phyloP scores from a whole-genome alignment of 2,329 filamentous ascomycete genomes.

The Sclerotiophoma versabilis region DNA sequence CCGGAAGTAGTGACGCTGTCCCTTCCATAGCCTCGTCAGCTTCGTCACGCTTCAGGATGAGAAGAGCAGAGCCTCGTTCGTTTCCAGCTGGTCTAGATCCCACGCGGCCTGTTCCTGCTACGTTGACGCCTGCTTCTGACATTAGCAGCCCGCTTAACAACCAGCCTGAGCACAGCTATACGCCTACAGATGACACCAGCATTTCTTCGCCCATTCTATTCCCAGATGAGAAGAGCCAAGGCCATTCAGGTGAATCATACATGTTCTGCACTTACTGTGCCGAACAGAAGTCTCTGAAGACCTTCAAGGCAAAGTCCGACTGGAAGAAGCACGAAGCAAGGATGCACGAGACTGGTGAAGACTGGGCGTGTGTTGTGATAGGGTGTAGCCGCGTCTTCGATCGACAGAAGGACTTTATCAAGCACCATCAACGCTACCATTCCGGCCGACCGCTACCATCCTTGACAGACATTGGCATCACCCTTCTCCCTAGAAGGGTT shows the following conservation, averaged over 20 bases:
- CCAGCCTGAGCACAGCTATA: constrained; percentile 39
- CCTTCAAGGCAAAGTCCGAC: constrained; percentile 50
- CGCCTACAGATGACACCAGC: constrained; percentile 43
- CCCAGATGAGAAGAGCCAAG: constrained; percentile 30
- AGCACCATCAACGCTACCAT: constrained; percentile 48
- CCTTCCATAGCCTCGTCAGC: constrained; percentile 41
- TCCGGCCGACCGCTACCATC: constrained; percentile 45
- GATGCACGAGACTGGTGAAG: constrained; percentile 50
- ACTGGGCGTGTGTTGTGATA: constrained; percentile 46
- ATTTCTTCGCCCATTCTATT: constrained; percentile 35
- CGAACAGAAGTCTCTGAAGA: constrained; percentile 44
- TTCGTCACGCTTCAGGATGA: constrained; percentile 40
- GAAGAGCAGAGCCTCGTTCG: constrained; percentile 43
- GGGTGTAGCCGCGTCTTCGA: constrained; percentile 48
- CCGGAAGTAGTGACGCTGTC: constrained; percentile 36
- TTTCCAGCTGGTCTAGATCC: constrained; percentile 45
- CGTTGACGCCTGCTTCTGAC: constrained; percentile 42
- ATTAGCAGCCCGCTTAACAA: constrained; percentile 41
- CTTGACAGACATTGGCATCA: constrained; percentile 45
- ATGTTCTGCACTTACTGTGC: constrained; percentile 51
- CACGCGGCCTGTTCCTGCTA: constrained; percentile 40
- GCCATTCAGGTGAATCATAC: constrained; percentile 41
- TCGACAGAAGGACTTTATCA: constrained; percentile 48
- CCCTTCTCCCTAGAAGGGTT: constrained; percentile 41
- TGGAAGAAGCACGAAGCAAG: constrained; percentile 51